These are phyloP conservation scores for button mushroom (Agaricus bisporus) DNA, from an alignment of 768 basidiomycete genomes.

Conservation along the genomic window DNA sequence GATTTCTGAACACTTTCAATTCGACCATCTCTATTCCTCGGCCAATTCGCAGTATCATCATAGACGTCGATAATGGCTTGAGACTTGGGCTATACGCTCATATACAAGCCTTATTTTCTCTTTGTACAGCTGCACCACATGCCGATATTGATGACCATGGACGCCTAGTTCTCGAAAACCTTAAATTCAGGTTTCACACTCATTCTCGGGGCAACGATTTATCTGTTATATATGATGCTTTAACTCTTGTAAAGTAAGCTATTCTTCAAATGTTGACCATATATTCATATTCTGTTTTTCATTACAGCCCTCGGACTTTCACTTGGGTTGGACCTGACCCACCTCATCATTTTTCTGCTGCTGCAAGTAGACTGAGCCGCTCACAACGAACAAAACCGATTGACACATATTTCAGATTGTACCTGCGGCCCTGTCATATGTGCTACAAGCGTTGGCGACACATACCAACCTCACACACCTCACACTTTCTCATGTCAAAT, in stretches of 20 bases:
- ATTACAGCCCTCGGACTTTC: conserved; percentile 37
- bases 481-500: conserved; percentile 37
- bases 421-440: conserved; percentile 27
- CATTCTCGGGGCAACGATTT: conserved; percentile 18
- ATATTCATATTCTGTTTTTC: not conserved
- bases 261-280: not conserved
- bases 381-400: not conserved
- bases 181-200: conserved; percentile 21
- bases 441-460: conserved; percentile 32
- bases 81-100: conserved; percentile 5
- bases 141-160: conserved; percentile 18
- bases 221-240: conserved; percentile 18
- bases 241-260: conserved; percentile 23
- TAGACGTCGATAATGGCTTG: conserved; percentile 9
- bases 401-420: conserved; percentile 31
- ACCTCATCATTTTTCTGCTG: conserved; percentile 55
- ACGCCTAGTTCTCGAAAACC: conserved; percentile 17
- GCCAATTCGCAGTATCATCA: conserved; percentile 2
- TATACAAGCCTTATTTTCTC: conserved; percentile 7
- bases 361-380: conserved; percentile 32
- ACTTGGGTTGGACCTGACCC: conserved; percentile 59
- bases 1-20: conserved; percentile 6
- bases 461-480: conserved; percentile 43
- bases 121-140: conserved; percentile 5
- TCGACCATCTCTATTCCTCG: not conserved